Evolutionary conservation across 352 stramenopile genomes (phyloP).

Genomic region (Thalassiosira pacifica): DNA sequence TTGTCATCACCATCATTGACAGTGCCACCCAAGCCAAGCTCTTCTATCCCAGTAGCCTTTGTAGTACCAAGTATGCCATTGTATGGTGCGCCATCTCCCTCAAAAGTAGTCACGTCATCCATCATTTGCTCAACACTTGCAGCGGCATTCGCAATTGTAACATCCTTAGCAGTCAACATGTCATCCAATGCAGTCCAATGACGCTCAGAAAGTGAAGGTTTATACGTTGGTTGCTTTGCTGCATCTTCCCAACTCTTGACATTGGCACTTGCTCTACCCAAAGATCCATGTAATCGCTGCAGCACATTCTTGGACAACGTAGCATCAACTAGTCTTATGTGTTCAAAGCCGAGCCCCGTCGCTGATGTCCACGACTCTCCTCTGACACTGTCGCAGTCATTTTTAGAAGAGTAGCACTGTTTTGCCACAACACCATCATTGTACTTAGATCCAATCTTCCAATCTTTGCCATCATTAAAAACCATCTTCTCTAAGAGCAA

Average conservation of each 20-base stretch:
- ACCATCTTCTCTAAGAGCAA: not conserved
- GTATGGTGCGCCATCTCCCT: not conserved
- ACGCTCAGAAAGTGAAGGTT: not conserved
- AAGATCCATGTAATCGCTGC: not conserved
- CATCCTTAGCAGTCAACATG: not conserved
- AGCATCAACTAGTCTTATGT: not conserved
- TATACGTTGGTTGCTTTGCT: not conserved
- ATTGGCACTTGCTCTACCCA: slow-evolving; percentile 3
- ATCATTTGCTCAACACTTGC: not conserved
- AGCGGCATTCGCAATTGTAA: not conserved
- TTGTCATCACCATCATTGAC: too few relatives aligned
- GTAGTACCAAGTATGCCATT: too few relatives aligned
- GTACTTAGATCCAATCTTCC: not conserved
- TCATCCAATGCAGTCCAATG: slow-evolving; percentile 25
- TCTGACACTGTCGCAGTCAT: not conserved
- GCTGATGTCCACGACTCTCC: not conserved
- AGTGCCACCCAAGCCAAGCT: too few relatives aligned
- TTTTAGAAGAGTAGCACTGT: slow-evolving; percentile 8
- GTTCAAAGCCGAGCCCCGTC: slow-evolving; percentile 1
- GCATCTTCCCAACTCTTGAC: slow-evolving; percentile 4
- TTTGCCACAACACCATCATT: slow-evolving; percentile 16
- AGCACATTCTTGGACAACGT: not conserved
- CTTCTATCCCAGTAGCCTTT: too few relatives aligned
- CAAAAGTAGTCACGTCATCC: not conserved
- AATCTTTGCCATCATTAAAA: slow-evolving; percentile 28